A percentile compares a stretch with the other conserved stretches of the same genome.
phyloP scores from a whole-genome alignment of 78 protist genomes.

The Dictyostelium capitatum region DNA sequence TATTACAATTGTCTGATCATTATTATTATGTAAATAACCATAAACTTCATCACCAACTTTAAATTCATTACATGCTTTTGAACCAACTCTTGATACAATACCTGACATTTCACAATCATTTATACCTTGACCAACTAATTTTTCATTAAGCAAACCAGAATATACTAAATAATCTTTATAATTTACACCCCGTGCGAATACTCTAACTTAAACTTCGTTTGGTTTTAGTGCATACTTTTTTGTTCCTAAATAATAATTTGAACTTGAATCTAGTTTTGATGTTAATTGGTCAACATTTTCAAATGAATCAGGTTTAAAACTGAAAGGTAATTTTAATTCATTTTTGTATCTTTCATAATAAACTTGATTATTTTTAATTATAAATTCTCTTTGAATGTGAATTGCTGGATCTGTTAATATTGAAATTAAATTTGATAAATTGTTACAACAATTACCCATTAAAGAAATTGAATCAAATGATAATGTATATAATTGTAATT shows the following conservation, averaged over 20 bases:
- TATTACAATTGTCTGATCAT: neutral
- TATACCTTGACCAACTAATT: neutral
- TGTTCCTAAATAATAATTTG: neutral
- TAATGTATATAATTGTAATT: neutral
- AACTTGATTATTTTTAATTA: neutral
- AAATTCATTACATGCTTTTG: neutral
- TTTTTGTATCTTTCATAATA: neutral
- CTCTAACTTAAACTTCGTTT: neutral
- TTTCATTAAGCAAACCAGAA: neutral
- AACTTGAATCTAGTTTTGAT: neutral
- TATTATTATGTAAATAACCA: neutral
- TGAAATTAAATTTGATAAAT: neutral
- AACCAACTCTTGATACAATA: neutral
- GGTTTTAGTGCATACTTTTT: neutral
- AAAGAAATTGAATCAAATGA: neutral
- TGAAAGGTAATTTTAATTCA: neutral
- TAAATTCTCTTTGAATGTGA: neutral
- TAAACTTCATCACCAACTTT: slow-evolving; percentile 7
- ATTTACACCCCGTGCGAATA: neutral
- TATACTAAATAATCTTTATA: slow-evolving; percentile 3
- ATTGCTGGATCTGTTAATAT: neutral
- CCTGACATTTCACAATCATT: neutral
- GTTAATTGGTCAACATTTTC: neutral
- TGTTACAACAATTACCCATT: too few species aligned
- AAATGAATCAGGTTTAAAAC: neutral